Base-by-base conservation (phyloP, 78 protist species). In the Goniomonas avonlea region DNA sequence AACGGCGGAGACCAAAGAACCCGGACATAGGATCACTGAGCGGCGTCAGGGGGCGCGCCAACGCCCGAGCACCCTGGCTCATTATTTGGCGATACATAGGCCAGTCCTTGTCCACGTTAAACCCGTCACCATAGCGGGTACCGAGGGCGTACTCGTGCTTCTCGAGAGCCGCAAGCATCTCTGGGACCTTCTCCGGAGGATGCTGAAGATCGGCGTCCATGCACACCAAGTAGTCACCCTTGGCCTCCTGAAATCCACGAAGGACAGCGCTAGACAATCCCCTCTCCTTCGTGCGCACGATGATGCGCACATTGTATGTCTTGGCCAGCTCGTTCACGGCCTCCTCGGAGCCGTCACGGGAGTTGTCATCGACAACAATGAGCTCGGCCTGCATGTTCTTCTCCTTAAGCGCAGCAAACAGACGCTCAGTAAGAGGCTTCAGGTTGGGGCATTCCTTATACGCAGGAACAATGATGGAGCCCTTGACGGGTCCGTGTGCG, bases 191-290 rank as follows among this genome's bases (percentile, higher is more conserved):
- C 45, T 61, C 79, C 21, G 83, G 83, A 3, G 83, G 83, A 50
- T 79, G 83, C 31, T 63, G 83, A n/a, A 80, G 84, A 43, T 63
- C 84, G 38, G 76, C 84, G 43, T 80, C 84, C 84, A 80, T 80
- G 58, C 76, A 65, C 35, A 80, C 45, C 25, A 80, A 63, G 20
- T 29, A 3, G 9, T 73, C 37, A 1, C 85, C 80, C 32, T 34
- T 50, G 20, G 60, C 79, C 18, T 70, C 79, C 8, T 23, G 31
- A 29, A 81, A 71, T 21, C 85, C 85, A 3, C 32, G 4, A 17
- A 81, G 1, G 9, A 81, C 85, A 11, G 85, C 85, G 69, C 58
- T 35, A 39, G 68, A 48, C 13, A 81, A 63, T 20, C 85, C 85
- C 23, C 85, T 38, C 79, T 81, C 85, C 17, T 40, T 56, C n/a